Evolutionary conservation across 805 yeast species (phyloP).

Genomic region (Jamesozyma spencerorum): DNA sequence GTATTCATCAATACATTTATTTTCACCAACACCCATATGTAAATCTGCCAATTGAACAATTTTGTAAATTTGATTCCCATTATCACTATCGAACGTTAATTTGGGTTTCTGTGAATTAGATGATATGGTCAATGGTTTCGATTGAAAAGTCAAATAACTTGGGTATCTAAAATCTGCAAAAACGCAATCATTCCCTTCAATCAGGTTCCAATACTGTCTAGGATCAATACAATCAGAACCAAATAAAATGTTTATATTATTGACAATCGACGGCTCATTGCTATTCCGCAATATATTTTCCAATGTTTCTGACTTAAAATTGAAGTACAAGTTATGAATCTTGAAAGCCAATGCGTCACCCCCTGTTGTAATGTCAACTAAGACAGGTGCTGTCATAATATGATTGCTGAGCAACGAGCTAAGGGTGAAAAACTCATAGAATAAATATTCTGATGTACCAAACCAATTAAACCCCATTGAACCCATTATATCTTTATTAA

Average conservation of each 20-base stretch:
- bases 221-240: constrained; percentile 72
- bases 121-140: not conserved
- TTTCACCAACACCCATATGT: constrained; percentile 80
- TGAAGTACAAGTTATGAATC: constrained; percentile 1
- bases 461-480: constrained; percentile 14
- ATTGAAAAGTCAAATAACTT: constrained; percentile 9
- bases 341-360: not conserved
- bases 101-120: constrained; percentile 1
- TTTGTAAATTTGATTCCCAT: constrained; percentile 47
- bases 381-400: not conserved
- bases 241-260: constrained; percentile 60
- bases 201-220: constrained; percentile 55
- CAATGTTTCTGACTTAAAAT: not conserved
- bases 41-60: constrained; percentile 85
- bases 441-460: constrained; percentile 18
- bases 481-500: constrained; percentile 19
- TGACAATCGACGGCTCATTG: constrained; percentile 28
- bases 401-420: not conserved
- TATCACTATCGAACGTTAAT: constrained; percentile 5
- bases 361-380: not conserved
- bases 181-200: constrained; percentile 2
- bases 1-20: constrained; percentile 65
- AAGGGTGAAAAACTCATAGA: constrained; percentile 11
- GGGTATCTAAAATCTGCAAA: constrained; percentile 5
- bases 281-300: not conserved